Conservation (phyloP, 345 rosid genomes). For the Corchorus capsularis region DNA sequence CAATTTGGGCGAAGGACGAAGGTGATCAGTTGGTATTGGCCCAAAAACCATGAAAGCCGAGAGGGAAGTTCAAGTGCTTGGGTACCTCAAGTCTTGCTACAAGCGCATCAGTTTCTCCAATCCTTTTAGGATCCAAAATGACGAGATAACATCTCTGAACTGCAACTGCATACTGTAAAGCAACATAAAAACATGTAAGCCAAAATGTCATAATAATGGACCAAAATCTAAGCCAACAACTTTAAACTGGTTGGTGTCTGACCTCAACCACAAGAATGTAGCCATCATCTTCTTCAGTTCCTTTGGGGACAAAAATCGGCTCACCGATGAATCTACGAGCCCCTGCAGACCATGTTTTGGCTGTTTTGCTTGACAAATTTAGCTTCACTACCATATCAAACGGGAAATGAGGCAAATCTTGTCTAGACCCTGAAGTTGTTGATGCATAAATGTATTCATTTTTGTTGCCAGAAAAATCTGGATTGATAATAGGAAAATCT, state of each 20-base stretch:
- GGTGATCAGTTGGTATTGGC: constrained; percentile 22
- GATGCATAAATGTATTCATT: constrained; percentile 58
- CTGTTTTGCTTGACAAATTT: constrained; percentile 33
- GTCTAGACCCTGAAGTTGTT: constrained; percentile 67
- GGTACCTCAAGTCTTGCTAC: constrained; percentile 82
- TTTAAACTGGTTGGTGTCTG: background rate
- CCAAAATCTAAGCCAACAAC: background rate
- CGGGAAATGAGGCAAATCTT: constrained; percentile 71
- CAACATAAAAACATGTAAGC: background rate
- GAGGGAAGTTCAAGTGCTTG: constrained; percentile 69
- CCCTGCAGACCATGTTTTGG: constrained; percentile 58
- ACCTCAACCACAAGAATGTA: constrained; percentile 90
- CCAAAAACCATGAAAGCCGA: constrained; percentile 97
- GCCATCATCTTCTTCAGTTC: constrained; percentile 67
- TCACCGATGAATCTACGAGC: constrained; percentile 80
- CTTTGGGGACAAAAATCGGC: constrained; percentile 71
- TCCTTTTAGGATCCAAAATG: constrained; percentile 68
- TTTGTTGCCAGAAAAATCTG: constrained; percentile 57
- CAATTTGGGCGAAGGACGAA: background rate
- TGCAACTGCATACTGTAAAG: constrained; percentile 80
- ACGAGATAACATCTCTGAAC: constrained; percentile 76
- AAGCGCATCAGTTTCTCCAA: constrained; percentile 71
- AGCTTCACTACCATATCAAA: constrained; percentile 81
- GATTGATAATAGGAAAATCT: constrained; percentile 74
- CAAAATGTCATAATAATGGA: background rate